Evolutionary conservation across 768 basidiomycete genomes (phyloP).

Genomic region (Pleurotus sapidus): DNA sequence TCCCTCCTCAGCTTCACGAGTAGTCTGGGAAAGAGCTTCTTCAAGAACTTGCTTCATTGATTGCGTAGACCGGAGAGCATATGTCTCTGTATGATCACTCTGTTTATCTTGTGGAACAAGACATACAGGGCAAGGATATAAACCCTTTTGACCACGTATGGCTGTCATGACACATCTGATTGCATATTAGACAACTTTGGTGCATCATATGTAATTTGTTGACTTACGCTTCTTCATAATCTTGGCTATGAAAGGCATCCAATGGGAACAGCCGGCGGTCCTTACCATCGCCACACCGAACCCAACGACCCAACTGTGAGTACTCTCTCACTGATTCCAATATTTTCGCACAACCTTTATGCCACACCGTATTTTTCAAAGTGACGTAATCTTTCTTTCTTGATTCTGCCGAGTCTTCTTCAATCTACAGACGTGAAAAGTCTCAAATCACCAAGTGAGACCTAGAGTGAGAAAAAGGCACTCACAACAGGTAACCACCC

Average conservation of each 20-base stretch:
- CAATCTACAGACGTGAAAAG: slow-evolving; percentile 18
- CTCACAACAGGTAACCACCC: slow-evolving; percentile 37
- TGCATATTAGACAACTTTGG: slow-evolving; percentile 9
- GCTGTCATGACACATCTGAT: slow-evolving; percentile 34
- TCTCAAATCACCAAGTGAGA: slow-evolving; percentile 16
- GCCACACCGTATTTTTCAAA: slow-evolving; percentile 35
- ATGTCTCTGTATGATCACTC: slow-evolving; percentile 15
- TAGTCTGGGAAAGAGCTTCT: slow-evolving; percentile 10
- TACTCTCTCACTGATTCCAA: slow-evolving; percentile 20
- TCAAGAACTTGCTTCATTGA: slow-evolving; percentile 14
- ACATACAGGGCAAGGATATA: slow-evolving; percentile 36
- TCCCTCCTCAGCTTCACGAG: slow-evolving; percentile 5
- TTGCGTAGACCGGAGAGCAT: slow-evolving; percentile 12
- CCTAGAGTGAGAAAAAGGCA: not conserved
- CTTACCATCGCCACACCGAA: slow-evolving; percentile 24
- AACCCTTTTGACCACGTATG: slow-evolving; percentile 22
- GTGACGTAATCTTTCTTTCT: slow-evolving; percentile 26
- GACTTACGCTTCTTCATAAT: slow-evolving; percentile 45
- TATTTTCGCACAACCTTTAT: slow-evolving; percentile 26
- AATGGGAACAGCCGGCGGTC: slow-evolving; percentile 27
- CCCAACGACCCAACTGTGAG: slow-evolving; percentile 16
- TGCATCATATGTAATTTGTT: not conserved
- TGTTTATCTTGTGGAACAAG: slow-evolving; percentile 25
- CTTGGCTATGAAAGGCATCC: slow-evolving; percentile 34
- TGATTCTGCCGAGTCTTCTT: slow-evolving; percentile 25